A percentile compares a stretch with the other conserved stretches of the same genome.
Conservation (phyloP, 2,329 filamentous ascomycete genomes). For the Pyricularia sp. region DNA sequence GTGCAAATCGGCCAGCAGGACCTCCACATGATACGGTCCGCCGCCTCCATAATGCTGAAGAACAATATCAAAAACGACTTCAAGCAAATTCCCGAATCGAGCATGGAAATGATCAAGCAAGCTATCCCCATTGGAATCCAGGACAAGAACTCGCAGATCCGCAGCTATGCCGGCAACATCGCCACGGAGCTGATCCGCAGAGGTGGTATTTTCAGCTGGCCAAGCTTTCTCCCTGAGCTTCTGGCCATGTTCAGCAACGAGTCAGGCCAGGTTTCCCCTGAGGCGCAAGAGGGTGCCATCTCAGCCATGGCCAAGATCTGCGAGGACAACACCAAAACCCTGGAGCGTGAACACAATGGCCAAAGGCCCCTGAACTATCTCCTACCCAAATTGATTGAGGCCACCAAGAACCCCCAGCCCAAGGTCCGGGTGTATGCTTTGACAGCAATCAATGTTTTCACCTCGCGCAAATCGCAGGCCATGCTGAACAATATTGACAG, state of each 20-base stretch:
- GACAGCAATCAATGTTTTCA: slow-evolving; percentile 83
- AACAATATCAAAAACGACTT: slow-evolving; percentile 76
- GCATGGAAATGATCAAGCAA: slow-evolving; percentile 68
- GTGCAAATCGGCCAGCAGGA: slow-evolving; percentile 49
- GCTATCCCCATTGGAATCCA: slow-evolving; percentile 71
- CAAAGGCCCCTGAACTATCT: slow-evolving; percentile 82
- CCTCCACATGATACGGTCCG: slow-evolving; percentile 71
- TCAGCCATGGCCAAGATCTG: slow-evolving; percentile 89
- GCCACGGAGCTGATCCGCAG: slow-evolving; percentile 84
- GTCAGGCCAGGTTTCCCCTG: slow-evolving; percentile 53
- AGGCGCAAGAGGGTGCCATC: slow-evolving; percentile 89
- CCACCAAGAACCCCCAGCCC: slow-evolving; percentile 65
- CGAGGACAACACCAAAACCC: slow-evolving; percentile 82
- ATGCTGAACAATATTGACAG: slow-evolving; percentile 72
- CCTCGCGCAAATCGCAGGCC: slow-evolving; percentile 73
- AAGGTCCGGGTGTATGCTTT: slow-evolving; percentile 76
- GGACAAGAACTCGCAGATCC: slow-evolving; percentile 73
- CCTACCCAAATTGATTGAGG: slow-evolving; percentile 82
- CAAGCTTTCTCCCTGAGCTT: slow-evolving; percentile 77
- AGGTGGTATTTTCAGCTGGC: slow-evolving; percentile 83
- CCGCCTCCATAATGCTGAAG: slow-evolving; percentile 90
- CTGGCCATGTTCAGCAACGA: slow-evolving; percentile 69
- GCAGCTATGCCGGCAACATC: slow-evolving; percentile 84
- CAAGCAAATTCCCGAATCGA: slow-evolving; percentile 64
- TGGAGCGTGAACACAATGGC: slow-evolving; percentile 82